These are phyloP conservation scores for Conticribra guillardii DNA, from an alignment of 108 stramenopile genomes.

Conservation along the genomic window DNA sequence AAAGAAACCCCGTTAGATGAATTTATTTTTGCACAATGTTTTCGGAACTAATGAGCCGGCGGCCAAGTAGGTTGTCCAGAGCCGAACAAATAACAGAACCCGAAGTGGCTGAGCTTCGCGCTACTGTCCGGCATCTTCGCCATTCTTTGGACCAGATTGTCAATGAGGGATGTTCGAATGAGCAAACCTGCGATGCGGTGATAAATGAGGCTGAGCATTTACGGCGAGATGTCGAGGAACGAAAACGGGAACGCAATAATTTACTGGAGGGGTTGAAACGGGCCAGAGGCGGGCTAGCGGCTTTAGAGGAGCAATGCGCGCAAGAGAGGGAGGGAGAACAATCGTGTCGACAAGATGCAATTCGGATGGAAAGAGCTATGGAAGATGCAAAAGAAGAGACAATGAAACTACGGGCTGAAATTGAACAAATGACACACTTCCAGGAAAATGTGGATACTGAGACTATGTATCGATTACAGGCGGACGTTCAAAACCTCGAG, in stretches of 20 bases:
- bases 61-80: not conserved
- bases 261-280: not conserved
- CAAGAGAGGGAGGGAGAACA: slow-evolving; percentile 14
- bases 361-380: slow-evolving; percentile 4
- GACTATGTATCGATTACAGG: slow-evolving; percentile 20
- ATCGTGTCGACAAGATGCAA: slow-evolving; percentile 17
- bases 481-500: slow-evolving; percentile 29
- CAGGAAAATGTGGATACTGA: slow-evolving; percentile 23
- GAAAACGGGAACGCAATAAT: slow-evolving; percentile 8
- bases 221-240: slow-evolving; percentile 5
- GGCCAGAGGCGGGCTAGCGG: not conserved
- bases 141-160: not conserved
- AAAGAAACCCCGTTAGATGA: too few relatives aligned
- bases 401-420: slow-evolving; percentile 14
- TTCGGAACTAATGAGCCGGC: not conserved
- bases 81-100: not conserved
- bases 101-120: not conserved
- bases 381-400: slow-evolving; percentile 10
- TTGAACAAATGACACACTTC: slow-evolving; percentile 17
- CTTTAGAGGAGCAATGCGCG: slow-evolving; percentile 12
- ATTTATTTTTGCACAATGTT: not conserved
- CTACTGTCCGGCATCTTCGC: not conserved
- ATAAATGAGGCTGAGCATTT: not conserved
- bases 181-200: not conserved
- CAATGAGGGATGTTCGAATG: not conserved